Conservation (phyloP, 805 yeast genomes). For the Maudiozyma saulgeensis region DNA sequence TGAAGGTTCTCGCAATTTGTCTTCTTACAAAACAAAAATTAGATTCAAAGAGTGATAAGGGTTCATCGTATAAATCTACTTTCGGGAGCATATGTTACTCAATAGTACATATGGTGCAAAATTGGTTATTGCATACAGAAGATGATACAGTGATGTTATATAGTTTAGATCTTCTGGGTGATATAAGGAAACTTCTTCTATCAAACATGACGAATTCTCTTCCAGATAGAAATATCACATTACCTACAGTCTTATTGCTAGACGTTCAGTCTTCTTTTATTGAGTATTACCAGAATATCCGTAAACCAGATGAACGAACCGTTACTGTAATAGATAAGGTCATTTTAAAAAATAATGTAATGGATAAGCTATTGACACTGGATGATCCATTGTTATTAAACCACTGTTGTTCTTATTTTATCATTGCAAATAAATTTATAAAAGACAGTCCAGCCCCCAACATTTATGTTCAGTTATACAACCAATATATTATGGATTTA, state of each 20-base stretch:
- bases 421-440: constrained; percentile 8
- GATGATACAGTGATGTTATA: not conserved
- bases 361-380: constrained; percentile 12
- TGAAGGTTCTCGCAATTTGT: constrained; percentile 12
- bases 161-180: constrained; percentile 9
- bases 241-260: constrained; percentile 7
- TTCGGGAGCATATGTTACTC: constrained; percentile 8
- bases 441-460: constrained; percentile 9
- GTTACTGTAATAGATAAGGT: constrained; percentile 7
- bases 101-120: constrained; percentile 9
- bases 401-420: constrained; percentile 17
- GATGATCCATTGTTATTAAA: constrained; percentile 21
- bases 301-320: not conserved
- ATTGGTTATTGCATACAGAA: constrained; percentile 6
- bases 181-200: constrained; percentile 9
- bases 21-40: constrained; percentile 8
- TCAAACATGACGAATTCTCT: constrained; percentile 6
- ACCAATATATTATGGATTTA: constrained; percentile 19
- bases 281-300: not conserved
- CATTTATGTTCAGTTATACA: constrained; percentile 14
- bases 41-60: not conserved
- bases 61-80: not conserved
- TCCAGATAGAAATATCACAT: constrained; percentile 11
- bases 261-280: constrained; percentile 3
- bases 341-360: constrained; percentile 9